phyloP scores from a whole-genome alignment of 148 eudicot species.

The Dysphania ambrosioides region DNA sequence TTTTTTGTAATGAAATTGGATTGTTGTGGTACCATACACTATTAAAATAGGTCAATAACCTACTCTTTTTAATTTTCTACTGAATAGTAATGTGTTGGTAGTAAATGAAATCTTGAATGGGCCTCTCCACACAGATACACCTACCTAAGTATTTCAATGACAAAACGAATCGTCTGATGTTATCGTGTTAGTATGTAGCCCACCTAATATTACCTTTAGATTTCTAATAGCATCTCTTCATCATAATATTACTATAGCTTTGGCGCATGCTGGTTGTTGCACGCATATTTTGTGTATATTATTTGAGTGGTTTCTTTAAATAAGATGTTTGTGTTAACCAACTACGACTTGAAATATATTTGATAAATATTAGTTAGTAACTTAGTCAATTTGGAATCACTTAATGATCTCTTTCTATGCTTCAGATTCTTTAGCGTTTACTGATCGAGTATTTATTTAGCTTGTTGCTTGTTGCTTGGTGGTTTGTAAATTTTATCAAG shows the following conservation, averaged over 20 bases:
- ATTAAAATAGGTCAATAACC: not conserved
- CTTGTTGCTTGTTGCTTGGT: not conserved
- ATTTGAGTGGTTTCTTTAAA: not conserved
- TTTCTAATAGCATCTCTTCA: not conserved
- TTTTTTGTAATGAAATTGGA: too few species aligned
- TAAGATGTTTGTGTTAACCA: constrained; percentile 7
- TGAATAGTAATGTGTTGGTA: not conserved
- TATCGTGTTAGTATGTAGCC: constrained; percentile 9
- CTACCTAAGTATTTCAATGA: constrained; percentile 12
- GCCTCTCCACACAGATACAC: constrained; percentile 3
- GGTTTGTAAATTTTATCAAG: constrained; percentile 11
- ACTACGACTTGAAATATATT: not conserved
- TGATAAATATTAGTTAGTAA: not conserved
- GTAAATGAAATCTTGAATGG: constrained; percentile 11
- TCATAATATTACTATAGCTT: not conserved
- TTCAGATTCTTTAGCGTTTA: constrained; percentile 11
- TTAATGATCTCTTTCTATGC: not conserved
- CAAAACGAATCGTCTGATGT: not conserved
- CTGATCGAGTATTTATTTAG: not conserved
- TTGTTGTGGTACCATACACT: too few species aligned
- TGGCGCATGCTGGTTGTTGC: constrained; percentile 11
- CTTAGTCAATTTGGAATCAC: constrained; percentile 6
- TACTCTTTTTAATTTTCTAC: not conserved
- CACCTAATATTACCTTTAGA: constrained; percentile 13
- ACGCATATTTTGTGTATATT: too few species aligned